Evolutionary conservation across 257 asterid species (phyloP), one percentile per base, ranked within the genome.

Genomic region (Capsicum rhomboideum): DNA sequence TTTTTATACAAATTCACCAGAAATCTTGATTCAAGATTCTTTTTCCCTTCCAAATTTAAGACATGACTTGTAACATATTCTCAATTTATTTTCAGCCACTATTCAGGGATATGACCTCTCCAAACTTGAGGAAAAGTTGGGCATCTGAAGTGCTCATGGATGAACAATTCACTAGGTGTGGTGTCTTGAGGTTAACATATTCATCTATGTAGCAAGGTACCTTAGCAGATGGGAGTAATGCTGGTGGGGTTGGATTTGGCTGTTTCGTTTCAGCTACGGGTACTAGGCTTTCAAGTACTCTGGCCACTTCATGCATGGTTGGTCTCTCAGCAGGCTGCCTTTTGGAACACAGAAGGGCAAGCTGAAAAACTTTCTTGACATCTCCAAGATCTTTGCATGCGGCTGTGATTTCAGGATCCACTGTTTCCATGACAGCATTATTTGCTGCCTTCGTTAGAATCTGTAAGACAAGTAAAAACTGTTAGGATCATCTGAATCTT

Each of bases 111-210:
- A 95, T 92, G 29, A 93, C 95, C 79, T 93, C 94, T 1, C 98
- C 97, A 64, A 95, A 95, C 61, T 95, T 92, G 9, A 92, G 93
- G 88, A 95, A 95, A 79, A 95, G 94, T 26, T 92, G 98, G 4
- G 97, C 98, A 84, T 93, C 98, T 10, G 99, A 92, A 26, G 97
- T 91, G 91, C 99, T 93, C 91, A 92, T 89, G 63, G 98, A 93
- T 26, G 98, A 89, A 86, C 94, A 95, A 82, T 97, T 93, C 13
- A 93, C 93, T 91, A 93, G 56, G 87, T 95, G 99, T 18, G 98
- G 97, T 28, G 97, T 91, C 87, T 91, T 93, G 66, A 97, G 92
- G 85, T 97, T 95, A 2, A 97, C 97, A 11, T 97, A 97, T 84
- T 97, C 98, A 5, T 97, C 98, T 83, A 90, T 87, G 78, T 97